A percentile compares a stretch with the other conserved stretches of the same genome.
These are phyloP conservation scores for Fragilaria crotonensis DNA, from an alignment of 108 stramenopile species.

Conservation along the genomic window DNA sequence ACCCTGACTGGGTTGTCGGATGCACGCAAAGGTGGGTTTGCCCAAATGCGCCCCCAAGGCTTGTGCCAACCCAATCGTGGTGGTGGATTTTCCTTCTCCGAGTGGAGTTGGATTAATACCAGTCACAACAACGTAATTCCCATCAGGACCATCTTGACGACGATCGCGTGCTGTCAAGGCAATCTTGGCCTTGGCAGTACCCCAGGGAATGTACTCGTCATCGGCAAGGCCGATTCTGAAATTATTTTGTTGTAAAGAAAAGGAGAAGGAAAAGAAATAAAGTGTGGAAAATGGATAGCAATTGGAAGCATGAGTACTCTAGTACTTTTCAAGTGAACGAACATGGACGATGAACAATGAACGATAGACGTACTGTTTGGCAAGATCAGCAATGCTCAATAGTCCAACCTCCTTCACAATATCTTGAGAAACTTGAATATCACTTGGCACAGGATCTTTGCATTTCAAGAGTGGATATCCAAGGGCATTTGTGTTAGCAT, in stretches of 20 bases:
- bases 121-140: conserved; percentile 96
- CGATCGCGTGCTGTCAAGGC: conserved; percentile 43
- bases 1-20: conserved; percentile 91
- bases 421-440: conserved; percentile 76
- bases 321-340: neutral
- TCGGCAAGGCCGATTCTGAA: conserved; percentile 54
- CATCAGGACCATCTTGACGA: conserved; percentile 60
- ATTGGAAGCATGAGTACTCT: neutral
- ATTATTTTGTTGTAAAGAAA: neutral
- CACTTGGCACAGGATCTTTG: conserved; percentile 67
- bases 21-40: conserved; percentile 72
- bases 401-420: conserved; percentile 81
- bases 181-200: conserved; percentile 94
- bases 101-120: conserved; percentile 99
- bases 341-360: neutral
- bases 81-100: conserved; percentile 97
- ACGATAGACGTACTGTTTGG: conserved; percentile 49
- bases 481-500: conserved; percentile 30
- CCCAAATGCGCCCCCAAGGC: conserved; percentile 87
- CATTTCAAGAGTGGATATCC: conserved; percentile 64
- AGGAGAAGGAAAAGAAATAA: neutral
- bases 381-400: conserved; percentile 60
- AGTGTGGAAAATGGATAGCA: neutral
- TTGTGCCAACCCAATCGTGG: conserved; percentile 84
- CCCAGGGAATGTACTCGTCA: conserved; percentile 93